These are phyloP conservation scores for Phlebopus sp. DNA, from an alignment of 1,284 basidiomycete species.

Conservation along the genomic window DNA sequence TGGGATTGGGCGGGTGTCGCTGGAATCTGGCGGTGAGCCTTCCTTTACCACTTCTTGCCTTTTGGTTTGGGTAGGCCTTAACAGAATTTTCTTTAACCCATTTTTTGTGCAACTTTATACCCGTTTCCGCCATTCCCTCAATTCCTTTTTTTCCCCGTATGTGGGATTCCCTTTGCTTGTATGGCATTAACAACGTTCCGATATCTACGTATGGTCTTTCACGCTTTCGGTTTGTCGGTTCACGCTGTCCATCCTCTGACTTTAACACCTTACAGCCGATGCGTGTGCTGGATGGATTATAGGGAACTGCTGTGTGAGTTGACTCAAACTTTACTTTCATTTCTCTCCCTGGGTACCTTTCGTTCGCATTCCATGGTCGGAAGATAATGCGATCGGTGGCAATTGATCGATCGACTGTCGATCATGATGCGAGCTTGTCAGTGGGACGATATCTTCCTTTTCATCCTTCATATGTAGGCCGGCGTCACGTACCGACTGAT, in stretches of 20 bases:
- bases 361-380: too few species aligned
- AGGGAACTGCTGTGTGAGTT: constrained; percentile 48
- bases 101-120: too few species aligned
- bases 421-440: too few species aligned
- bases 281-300: constrained; percentile 60
- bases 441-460: not conserved
- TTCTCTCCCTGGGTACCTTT: not conserved
- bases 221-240: too few species aligned
- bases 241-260: constrained; percentile 1
- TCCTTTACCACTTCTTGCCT: not conserved
- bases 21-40: constrained; percentile 51
- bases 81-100: too few species aligned
- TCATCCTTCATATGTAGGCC: not conserved
- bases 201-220: too few species aligned
- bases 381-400: not conserved
- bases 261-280: constrained; percentile 37
- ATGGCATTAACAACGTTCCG: too few species aligned
- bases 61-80: not conserved
- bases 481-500: not conserved
- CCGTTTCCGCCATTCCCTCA: too few species aligned
- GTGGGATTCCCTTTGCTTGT: too few species aligned
- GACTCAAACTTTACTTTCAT: not conserved
- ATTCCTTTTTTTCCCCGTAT: too few species aligned
- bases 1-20: constrained; percentile 60
- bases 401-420: not conserved